Conservation (phyloP, 2,329 filamentous ascomycete genomes). For the Botrytis medusae region DNA sequence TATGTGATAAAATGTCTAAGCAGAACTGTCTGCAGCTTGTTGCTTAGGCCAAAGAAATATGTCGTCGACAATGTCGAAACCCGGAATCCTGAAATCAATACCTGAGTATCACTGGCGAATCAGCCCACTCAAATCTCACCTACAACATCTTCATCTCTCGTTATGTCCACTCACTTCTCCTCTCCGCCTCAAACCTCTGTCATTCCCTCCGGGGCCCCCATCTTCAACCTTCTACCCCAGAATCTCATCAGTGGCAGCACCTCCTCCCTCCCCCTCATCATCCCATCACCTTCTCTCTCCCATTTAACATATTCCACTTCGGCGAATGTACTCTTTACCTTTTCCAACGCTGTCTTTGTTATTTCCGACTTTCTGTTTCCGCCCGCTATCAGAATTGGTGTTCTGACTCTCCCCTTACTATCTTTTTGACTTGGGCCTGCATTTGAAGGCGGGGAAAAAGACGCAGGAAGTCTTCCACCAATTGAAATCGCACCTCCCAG, state of each 20-base stretch:
- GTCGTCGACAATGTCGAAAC: background rate
- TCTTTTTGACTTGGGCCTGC: background rate
- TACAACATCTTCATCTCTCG: background rate
- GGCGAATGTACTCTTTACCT: constrained; percentile 64
- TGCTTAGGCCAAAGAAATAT: background rate
- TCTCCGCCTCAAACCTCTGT: constrained; percentile 45
- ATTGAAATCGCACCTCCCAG: constrained; percentile 62
- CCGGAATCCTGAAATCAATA: background rate
- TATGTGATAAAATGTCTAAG: background rate
- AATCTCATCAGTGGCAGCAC: constrained; percentile 90
- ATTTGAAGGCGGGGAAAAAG: background rate
- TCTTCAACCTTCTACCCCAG: constrained; percentile 63
- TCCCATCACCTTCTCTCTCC: constrained; percentile 69
- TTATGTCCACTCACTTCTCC: background rate
- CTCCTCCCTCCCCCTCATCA: constrained; percentile 83
- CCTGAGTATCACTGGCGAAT: background rate
- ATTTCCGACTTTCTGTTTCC: constrained; percentile 55
- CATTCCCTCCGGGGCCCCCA: constrained; percentile 53
- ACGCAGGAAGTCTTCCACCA: constrained; percentile 55
- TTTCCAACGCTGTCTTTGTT: constrained; percentile 61
- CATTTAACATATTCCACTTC: constrained; percentile 68
- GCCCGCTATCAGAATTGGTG: constrained; percentile 62
- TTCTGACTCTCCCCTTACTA: constrained; percentile 55
- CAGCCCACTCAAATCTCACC: background rate
- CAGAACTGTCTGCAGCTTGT: background rate